Evolutionary conservation across 2,329 filamentous ascomycete genomes (phyloP).

Genomic region (Diplocarpon mali): DNA sequence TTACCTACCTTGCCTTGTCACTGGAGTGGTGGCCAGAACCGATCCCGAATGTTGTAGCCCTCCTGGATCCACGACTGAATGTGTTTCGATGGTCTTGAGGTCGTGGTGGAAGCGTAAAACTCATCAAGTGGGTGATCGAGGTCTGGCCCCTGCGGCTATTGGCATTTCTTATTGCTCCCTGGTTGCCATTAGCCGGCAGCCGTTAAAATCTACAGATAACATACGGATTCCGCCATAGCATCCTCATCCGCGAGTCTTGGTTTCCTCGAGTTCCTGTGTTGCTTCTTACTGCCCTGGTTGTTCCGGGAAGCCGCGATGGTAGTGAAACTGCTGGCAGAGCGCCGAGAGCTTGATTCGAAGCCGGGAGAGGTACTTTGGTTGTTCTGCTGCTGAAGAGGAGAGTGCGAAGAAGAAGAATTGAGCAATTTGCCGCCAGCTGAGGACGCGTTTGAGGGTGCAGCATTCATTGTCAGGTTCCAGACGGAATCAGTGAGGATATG

Average conservation of each 20-base stretch:
- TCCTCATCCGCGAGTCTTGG: slow-evolving; percentile 72
- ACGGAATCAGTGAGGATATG: neutral
- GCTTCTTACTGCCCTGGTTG: slow-evolving; percentile 64
- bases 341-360: slow-evolving; percentile 23
- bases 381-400: slow-evolving; percentile 23
- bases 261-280: slow-evolving; percentile 72
- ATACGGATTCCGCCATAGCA: slow-evolving; percentile 69
- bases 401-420: slow-evolving; percentile 23
- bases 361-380: slow-evolving; percentile 18
- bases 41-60: slow-evolving; percentile 70
- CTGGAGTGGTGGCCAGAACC: slow-evolving; percentile 82
- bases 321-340: slow-evolving; percentile 17
- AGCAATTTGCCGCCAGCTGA: slow-evolving; percentile 24
- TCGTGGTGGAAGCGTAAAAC: slow-evolving; percentile 71
- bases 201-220: slow-evolving; percentile 18
- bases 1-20: slow-evolving; percentile 71
- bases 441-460: slow-evolving; percentile 22
- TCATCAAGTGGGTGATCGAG: slow-evolving; percentile 93
- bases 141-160: slow-evolving; percentile 80
- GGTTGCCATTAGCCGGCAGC: slow-evolving; percentile 7
- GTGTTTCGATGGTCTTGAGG: slow-evolving; percentile 46
- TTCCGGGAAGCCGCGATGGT: slow-evolving; percentile 49
- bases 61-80: slow-evolving; percentile 38
- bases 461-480: slow-evolving; percentile 23
- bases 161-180: slow-evolving; percentile 45